Evolutionary conservation across 106 monocot species (phyloP).

Genomic region (Amphibolis antarctica): DNA sequence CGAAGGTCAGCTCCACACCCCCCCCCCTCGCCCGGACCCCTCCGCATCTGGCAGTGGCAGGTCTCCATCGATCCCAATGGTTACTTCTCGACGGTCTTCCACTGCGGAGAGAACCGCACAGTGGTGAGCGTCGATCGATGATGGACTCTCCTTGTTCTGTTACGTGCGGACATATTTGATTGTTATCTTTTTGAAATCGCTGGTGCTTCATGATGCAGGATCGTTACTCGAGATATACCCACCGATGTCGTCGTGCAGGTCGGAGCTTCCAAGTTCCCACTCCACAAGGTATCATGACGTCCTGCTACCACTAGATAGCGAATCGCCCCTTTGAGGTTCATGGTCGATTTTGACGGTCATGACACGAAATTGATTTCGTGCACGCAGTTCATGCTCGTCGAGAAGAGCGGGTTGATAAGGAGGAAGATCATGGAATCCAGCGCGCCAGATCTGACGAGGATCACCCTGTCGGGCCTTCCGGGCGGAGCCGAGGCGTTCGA

Average conservation of each 20-base stretch:
- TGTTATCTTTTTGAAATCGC: neutral
- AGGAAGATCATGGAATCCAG: conserved; percentile 20
- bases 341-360: too few species aligned
- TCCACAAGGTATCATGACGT: conserved; percentile 40
- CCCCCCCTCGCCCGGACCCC: too few species aligned
- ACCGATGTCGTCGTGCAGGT: conserved; percentile 39
- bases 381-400: conserved; percentile 36
- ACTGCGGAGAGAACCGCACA: conserved; percentile 42
- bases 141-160: neutral
- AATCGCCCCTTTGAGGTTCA: too few species aligned
- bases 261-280: conserved; percentile 31
- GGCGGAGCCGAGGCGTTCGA: conserved; percentile 49
- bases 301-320: too few species aligned
- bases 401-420: conserved; percentile 33
- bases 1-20: too few species aligned
- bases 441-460: conserved; percentile 5
- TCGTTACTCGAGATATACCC: conserved; percentile 36
- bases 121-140: conserved; percentile 20
- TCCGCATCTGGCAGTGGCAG: neutral
- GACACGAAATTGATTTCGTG: neutral
- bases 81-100: neutral
- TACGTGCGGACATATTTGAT: neutral
- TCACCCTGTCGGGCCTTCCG: conserved; percentile 32
- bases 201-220: conserved; percentile 21
- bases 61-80: neutral